Evolutionary conservation across 139 green algal species (phyloP), one percentile per base, ranked within the genome.

Genomic region (Auxenochlorella pyrenoidosa): DNA sequence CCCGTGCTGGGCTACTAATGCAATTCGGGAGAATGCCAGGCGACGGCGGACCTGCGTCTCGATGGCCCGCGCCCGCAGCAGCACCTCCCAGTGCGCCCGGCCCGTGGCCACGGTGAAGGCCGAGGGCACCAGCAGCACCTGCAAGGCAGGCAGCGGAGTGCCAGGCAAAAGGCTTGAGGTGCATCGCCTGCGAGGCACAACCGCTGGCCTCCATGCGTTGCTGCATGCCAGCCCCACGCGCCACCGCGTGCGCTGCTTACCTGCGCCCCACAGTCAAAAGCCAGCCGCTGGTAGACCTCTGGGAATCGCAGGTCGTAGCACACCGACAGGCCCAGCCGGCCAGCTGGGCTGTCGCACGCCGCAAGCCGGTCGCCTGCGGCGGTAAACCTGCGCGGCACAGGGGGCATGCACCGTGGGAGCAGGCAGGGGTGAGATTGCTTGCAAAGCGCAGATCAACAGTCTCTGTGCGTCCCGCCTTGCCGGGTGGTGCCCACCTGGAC

Each of bases 231-330:
- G n/a, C n/a, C n/a, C n/a, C n/a, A n/a, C n/a, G n/a, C n/a, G n/a
- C n/a, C n/a, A n/a, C n/a, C n/a, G n/a, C 68, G 47, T 4, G 54
- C 54, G 54, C 54, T 28, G 54, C 54, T 24, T 21, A 99, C 82
- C 47, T 97, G 72, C 0, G 97, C 94, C 0, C 95, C 95, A 32
- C 90, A 75, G 5, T 95, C 88, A 86, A 93, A 97, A 0, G 90
- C 88, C 47, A 99, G 92, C 32, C 73, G 82, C 87, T 98, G 94
- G 88, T 98, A 99, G 63, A 99, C 41, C 82, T 98, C 92, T 12
- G 97, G 97, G 79, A 99, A 99, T 6, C 97, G 91, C 59, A 99
- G 85, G 88, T 99, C 97, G 86, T 99, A 99, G 91, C 97, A 99
- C 0, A 97, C 88, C 44, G 91, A 97, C 18, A 99, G 87, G 28